Conservation (phyloP, 2,329 filamentous ascomycete species). For the Xylariomycetidae sp. region DNA sequence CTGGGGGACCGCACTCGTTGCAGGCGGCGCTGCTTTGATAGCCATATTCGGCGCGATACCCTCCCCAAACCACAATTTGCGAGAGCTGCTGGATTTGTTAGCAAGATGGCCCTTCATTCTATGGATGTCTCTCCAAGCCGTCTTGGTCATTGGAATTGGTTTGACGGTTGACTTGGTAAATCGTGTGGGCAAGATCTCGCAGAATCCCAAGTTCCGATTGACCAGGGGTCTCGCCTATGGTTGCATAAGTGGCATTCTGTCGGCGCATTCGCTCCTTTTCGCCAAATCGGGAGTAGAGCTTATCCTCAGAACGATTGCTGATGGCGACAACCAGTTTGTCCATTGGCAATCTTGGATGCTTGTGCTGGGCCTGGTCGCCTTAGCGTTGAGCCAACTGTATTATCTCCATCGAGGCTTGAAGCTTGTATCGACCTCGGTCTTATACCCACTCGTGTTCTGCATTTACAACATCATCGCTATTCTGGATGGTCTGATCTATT, state of each 20-base stretch:
- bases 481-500: conserved; percentile 94
- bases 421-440: conserved; percentile 87
- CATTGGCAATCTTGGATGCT: conserved; percentile 95
- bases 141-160: conserved; percentile 68
- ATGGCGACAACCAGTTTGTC: conserved; percentile 87
- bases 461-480: conserved; percentile 99
- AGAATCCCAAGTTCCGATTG: conserved; percentile 65
- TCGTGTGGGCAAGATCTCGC: conserved; percentile 47
- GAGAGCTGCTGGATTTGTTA: conserved; percentile 74
- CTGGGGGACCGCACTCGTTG: conserved; percentile 83
- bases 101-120: conserved; percentile 70
- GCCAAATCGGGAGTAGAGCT: conserved; percentile 97
- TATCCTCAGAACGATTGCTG: conserved; percentile 77
- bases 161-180: conserved; percentile 55
- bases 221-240: conserved; percentile 83
- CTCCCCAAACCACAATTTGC: conserved; percentile 82
- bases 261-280: conserved; percentile 86
- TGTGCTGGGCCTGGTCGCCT: conserved; percentile 69
- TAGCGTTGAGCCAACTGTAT: conserved; percentile 89
- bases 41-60: conserved; percentile 91
- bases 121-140: conserved; percentile 80
- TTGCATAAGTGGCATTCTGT: conserved; percentile 85
- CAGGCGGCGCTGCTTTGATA: conserved; percentile 82
- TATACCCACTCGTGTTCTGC: conserved; percentile 97
- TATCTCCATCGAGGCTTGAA: conserved; percentile 93